Conservation (phyloP, 192 early-diverging fungal genomes). For the Geranomyces michiganensis region DNA sequence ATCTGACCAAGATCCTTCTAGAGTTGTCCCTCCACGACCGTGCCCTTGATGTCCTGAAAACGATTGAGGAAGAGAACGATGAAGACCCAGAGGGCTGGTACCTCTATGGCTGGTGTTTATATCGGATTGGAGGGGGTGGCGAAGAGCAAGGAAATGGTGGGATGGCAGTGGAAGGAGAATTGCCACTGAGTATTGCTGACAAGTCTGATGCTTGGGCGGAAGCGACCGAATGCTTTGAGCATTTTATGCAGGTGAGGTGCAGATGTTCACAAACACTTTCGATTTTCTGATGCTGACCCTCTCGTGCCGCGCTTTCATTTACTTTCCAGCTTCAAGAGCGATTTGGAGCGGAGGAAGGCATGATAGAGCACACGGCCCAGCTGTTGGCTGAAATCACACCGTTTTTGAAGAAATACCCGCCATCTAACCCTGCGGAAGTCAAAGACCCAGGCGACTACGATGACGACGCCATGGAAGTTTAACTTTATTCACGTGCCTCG, state of each 20-base stretch:
- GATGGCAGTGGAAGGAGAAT: slow-evolving; percentile 30
- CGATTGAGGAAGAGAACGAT: slow-evolving; percentile 88
- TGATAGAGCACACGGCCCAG: slow-evolving; percentile 72
- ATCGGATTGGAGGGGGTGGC: slow-evolving; percentile 62
- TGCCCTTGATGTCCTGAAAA: slow-evolving; percentile 80
- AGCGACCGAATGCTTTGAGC: slow-evolving; percentile 79
- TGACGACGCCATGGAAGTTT: slow-evolving; percentile 6
- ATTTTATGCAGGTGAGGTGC: slow-evolving; percentile 56
- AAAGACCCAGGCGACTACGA: not conserved
- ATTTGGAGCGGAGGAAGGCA: slow-evolving; percentile 67
- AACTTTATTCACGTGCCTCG: too few relatives aligned
- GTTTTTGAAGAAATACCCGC: slow-evolving; percentile 31
- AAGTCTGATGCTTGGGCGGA: slow-evolving; percentile 63
- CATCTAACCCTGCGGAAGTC: not conserved
- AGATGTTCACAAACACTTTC: not conserved
- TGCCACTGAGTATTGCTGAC: slow-evolving; percentile 42
- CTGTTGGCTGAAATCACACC: slow-evolving; percentile 63
- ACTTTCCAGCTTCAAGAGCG: slow-evolving; percentile 60
- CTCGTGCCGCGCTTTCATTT: slow-evolving; percentile 49
- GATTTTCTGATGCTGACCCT: slow-evolving; percentile 22
- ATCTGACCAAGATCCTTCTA: slow-evolving; percentile 80
- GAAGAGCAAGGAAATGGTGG: slow-evolving; percentile 25
- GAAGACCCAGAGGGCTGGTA: slow-evolving; percentile 92
- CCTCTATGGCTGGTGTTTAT: slow-evolving; percentile 93
- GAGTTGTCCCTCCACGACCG: slow-evolving; percentile 79